Percentiles rank a stretch among this genome's conserved stretches.
phyloP scores from a whole-genome alignment of 2,329 filamentous ascomycete species.

The Zymoseptoria passerinii region DNA sequence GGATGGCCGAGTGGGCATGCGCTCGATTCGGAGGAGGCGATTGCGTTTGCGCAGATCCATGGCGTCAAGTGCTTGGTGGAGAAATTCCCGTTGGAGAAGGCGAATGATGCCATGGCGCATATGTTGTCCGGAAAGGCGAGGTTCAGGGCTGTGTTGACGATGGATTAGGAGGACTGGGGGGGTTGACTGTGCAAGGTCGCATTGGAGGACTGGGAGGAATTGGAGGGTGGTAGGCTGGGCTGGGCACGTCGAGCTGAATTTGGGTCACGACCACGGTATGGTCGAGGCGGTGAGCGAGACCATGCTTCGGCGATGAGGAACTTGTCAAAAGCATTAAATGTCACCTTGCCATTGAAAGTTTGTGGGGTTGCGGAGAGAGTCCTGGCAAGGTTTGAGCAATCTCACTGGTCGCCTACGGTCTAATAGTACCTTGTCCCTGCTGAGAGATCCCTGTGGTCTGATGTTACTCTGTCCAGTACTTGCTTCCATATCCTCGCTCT shows the following conservation, averaged over 20 bases:
- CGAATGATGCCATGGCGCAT: conserved; percentile 42
- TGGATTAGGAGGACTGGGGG: conserved; percentile 28
- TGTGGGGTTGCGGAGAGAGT: too few species aligned
- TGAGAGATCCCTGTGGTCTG: neutral
- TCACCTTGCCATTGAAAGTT: too few species aligned
- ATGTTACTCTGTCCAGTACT: neutral
- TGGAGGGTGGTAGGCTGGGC: too few species aligned
- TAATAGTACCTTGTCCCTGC: neutral
- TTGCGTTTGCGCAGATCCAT: conserved; percentile 41
- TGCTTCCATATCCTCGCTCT: neutral
- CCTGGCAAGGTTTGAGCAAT: too few species aligned
- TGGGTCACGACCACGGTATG: too few species aligned
- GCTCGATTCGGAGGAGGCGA: conserved; percentile 46
- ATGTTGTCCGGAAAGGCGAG: conserved; percentile 44
- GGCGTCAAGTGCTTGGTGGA: conserved; percentile 46
- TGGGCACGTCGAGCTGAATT: too few species aligned
- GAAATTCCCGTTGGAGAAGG: conserved; percentile 45
- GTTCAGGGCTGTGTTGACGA: conserved; percentile 45
- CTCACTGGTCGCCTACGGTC: too few species aligned
- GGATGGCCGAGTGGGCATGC: conserved; percentile 49
- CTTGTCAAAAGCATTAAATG: too few species aligned
- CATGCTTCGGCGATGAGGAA: too few species aligned
- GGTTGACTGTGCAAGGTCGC: neutral
- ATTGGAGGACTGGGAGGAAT: neutral
- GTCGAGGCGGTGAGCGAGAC: too few species aligned